A percentile compares a stretch with the other conserved stretches of the same genome.
These are phyloP conservation scores for Helicocarpus griseus DNA, from an alignment of 2,329 filamentous ascomycete species.

Conservation along the genomic window DNA sequence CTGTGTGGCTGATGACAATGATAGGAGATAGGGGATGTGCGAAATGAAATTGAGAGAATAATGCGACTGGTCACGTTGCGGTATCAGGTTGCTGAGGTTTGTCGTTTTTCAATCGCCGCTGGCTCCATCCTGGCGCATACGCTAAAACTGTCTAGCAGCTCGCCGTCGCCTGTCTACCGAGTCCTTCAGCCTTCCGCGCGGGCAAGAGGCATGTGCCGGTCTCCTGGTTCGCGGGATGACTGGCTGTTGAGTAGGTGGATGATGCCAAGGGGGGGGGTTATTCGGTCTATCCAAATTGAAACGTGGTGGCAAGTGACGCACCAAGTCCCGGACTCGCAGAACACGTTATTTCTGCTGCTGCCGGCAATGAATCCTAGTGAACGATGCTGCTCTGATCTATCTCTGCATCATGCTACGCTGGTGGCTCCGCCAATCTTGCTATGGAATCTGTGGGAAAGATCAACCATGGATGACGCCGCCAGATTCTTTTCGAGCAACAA, in stretches of 20 bases:
- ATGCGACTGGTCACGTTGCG: not conserved
- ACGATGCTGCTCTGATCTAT: too few species aligned
- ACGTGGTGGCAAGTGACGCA: too few species aligned
- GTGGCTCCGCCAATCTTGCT: not conserved
- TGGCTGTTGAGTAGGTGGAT: not conserved
- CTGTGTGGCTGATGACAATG: too few species aligned
- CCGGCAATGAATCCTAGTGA: too few species aligned
- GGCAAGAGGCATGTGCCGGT: conserved; percentile 11
- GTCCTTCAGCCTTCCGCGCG: not conserved
- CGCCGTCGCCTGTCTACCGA: not conserved
- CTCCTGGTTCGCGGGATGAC: conserved; percentile 2
- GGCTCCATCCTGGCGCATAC: not conserved
- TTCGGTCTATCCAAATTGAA: too few species aligned
- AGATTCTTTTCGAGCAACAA: not conserved
- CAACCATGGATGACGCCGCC: conserved; percentile 1
- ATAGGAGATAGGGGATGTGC: not conserved
- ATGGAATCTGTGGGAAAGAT: not conserved
- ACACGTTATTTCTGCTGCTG: not conserved
- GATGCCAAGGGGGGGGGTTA: too few species aligned
- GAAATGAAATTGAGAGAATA: not conserved
- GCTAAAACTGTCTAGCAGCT: not conserved
- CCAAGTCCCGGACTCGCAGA: not conserved
- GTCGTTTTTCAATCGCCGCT: too few species aligned
- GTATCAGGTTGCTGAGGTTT: too few species aligned
- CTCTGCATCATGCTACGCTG: not conserved